Evolutionary conservation across 1,284 basidiomycete genomes (phyloP).

Genomic region (Takashimella tepidaria): DNA sequence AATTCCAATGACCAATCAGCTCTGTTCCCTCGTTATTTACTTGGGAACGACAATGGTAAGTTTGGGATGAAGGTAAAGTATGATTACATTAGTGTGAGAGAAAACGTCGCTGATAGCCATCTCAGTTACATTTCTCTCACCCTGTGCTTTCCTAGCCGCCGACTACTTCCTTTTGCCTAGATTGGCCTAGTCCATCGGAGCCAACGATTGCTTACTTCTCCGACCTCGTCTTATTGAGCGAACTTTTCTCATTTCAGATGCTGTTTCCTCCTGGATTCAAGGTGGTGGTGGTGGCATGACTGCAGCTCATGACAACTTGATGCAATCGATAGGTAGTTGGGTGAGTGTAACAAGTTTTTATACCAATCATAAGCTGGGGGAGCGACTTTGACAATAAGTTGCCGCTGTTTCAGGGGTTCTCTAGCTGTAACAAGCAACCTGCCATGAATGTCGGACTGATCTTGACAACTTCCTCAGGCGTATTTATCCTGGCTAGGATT

Average conservation of each 20-base stretch:
- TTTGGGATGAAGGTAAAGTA: no score
- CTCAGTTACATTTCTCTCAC: constrained; percentile 44
- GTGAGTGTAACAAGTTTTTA: constrained; percentile 15
- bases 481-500: constrained; percentile 57
- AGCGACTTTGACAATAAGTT: no score
- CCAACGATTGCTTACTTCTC: constrained; percentile 47
- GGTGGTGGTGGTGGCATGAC: constrained; percentile 47
- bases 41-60: constrained; percentile 57
- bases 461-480: no score
- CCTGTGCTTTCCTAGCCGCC: constrained; percentile 70
- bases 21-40: constrained; percentile 46
- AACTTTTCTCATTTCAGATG: constrained; percentile 51
- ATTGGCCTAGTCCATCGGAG: constrained; percentile 55
- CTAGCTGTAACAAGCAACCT: no score
- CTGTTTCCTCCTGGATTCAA: constrained; percentile 64
- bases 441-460: no score
- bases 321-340: constrained; percentile 32
- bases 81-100: no score
- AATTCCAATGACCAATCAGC: constrained; percentile 45
- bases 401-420: no score
- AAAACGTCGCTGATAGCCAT: neutral
- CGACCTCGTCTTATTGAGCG: constrained; percentile 25
- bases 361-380: no score
- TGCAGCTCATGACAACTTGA: constrained; percentile 6
- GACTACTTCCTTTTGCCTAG: constrained; percentile 64